phyloP scores from a whole-genome alignment of 192 early-diverging fungal species.

The Nowakowskiella sp. region DNA sequence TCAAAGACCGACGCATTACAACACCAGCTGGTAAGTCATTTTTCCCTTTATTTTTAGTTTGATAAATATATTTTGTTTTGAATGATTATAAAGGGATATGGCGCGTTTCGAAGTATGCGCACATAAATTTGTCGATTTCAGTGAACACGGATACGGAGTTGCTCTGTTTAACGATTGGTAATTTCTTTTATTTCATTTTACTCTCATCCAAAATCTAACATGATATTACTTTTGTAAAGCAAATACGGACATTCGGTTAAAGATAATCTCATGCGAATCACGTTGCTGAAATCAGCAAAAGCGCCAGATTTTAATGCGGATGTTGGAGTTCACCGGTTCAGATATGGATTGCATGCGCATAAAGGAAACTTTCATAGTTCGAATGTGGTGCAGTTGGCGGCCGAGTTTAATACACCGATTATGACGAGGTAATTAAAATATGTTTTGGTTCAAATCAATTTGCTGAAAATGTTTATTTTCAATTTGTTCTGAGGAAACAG shows the following conservation, averaged over 20 bases:
- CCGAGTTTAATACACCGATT: conserved; percentile 84
- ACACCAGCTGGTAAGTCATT: conserved; percentile 77
- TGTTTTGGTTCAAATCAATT: neutral
- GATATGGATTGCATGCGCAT: conserved; percentile 89
- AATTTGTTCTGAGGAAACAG: conserved; percentile 24
- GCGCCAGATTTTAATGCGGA: conserved; percentile 47
- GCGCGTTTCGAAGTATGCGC: conserved; percentile 95
- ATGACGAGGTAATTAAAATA: conserved; percentile 23
- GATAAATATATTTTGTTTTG: neutral
- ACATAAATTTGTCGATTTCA: conserved; percentile 95
- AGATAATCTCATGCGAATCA: conserved; percentile 72
- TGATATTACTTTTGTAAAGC: conserved; percentile 24
- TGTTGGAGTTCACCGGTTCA: conserved; percentile 70
- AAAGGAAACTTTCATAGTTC: conserved; percentile 70
- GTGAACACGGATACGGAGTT: conserved; percentile 91
- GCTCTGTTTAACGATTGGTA: conserved; percentile 81
- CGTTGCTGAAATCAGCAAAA: conserved; percentile 84
- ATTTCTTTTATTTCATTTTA: neutral
- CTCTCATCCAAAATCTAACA: neutral
- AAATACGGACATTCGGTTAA: conserved; percentile 92
- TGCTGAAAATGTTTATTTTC: conserved; percentile 8
- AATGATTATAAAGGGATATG: conserved; percentile 39
- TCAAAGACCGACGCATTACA: conserved; percentile 90
- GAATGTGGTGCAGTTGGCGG: conserved; percentile 77
- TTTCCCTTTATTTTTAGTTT: conserved; percentile 4